Evolutionary conservation across 2,329 filamentous ascomycete species (phyloP), one percentile per base, ranked within the genome.

Genomic region (Apiospora rasikravindrae): DNA sequence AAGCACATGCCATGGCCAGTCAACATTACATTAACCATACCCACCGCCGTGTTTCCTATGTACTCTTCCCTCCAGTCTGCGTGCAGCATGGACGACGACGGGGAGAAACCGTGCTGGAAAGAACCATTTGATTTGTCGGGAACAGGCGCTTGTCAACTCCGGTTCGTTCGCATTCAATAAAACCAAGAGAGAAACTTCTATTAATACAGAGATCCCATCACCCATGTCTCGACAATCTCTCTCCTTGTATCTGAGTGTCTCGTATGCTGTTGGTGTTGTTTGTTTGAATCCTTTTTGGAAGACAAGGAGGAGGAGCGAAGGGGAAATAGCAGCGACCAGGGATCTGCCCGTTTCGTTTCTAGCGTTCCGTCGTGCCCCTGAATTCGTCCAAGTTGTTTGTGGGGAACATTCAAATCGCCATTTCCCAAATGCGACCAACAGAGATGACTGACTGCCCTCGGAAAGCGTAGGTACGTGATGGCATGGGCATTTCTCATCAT

Each of bases 371-470:
- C 7, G 47, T 57, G 33, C 68, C 68, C 68, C 68, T 69, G 68
- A 69, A 69, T 69, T 69, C 45, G 26, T 14, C 14, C 26, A 69
- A 69, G 67, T 69, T 69, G 68, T 57, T 69, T 69, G 68, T 69
- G 68, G 68, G 44, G 68, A 69, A 69, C 22, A 33, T 40, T n/a
- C 33, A n/a, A 64, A 40, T 64, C 57, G 57, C 57, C 29, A 64
- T 64, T 64, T 64, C 57, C 57, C 57, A 22, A n/a, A 64, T 64
- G 57, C 57, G 33, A 64, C 57, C 57, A 64, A 64, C 57, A 37
- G 53, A 57, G 49, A 53, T 53, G 49, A 53, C 22, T 47, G 45
- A 22, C 45, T 45, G 44, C 44, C 6, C 44, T 42, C 40, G 13
- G 33, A 37, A 37, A 37, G 33, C 10, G 22, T 22, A 7, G 0